Conservation (phyloP, 2,329 filamentous ascomycete species). For the Beauveria sp. region DNA sequence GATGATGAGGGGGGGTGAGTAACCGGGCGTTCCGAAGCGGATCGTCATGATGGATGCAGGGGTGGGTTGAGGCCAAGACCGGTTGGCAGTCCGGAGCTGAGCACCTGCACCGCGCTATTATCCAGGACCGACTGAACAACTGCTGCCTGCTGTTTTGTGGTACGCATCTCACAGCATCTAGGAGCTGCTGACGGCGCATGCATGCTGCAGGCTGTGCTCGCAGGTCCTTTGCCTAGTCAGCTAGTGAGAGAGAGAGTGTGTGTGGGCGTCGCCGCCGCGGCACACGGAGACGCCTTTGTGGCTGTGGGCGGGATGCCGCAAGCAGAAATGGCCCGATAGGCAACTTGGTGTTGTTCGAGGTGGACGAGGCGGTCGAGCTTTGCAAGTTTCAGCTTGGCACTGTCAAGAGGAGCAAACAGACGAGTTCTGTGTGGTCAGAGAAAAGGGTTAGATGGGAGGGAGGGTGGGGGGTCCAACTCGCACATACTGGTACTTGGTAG, state of each 20-base stretch:
- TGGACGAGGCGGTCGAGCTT: neutral
- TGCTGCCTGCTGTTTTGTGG: neutral
- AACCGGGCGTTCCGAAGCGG: constrained; percentile 1
- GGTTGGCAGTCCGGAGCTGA: neutral
- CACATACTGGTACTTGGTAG: neutral
- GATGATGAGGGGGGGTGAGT: neutral
- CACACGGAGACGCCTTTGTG: neutral
- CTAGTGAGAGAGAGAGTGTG: no score
- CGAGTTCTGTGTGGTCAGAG: neutral
- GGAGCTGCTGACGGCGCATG: neutral
- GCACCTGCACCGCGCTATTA: neutral
- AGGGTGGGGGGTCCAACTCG: neutral
- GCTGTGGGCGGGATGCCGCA: neutral
- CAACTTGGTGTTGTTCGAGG: neutral
- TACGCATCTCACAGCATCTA: neutral
- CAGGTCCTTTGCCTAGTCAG: neutral
- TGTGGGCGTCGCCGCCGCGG: neutral
- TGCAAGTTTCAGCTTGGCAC: neutral
- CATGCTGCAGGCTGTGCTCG: neutral
- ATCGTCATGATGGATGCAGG: neutral
- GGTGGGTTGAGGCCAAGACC: neutral
- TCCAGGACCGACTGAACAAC: neutral
- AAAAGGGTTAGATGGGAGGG: neutral
- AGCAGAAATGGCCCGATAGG: neutral
- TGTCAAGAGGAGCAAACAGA: neutral